Percentiles rank a stretch among this genome's conserved stretches.
Conservation (phyloP, 805 yeast species). For the Novakomyces olei region DNA sequence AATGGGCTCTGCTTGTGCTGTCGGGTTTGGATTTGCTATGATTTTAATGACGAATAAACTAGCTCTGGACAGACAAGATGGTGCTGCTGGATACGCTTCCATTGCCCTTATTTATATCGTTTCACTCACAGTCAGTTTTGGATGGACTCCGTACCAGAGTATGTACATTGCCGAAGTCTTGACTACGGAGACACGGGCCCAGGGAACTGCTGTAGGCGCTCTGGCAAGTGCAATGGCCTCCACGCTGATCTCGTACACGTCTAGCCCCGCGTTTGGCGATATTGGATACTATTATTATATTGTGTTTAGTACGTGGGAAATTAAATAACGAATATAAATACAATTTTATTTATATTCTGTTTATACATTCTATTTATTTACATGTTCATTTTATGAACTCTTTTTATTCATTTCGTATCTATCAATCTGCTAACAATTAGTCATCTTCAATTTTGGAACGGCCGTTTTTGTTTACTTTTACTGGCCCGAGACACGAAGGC, state of each 20-base stretch:
- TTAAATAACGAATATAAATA: conserved; percentile 25
- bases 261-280: conserved; percentile 23
- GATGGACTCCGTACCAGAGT: conserved; percentile 7
- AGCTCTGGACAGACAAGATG: conserved; percentile 21
- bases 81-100: conserved; percentile 1
- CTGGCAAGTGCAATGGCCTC: conserved; percentile 6
- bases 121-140: conserved; percentile 5
- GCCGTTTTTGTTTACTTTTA: conserved; percentile 24
- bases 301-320: conserved; percentile 34
- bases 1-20: conserved; percentile 15
- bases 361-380: too few species aligned
- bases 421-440: too few species aligned
- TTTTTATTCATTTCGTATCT: too few species aligned
- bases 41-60: conserved; percentile 25
- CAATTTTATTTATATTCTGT: too few species aligned
- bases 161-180: conserved; percentile 12
- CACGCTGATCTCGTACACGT: conserved; percentile 16
- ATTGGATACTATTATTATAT: conserved; percentile 34
- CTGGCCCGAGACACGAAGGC: conserved; percentile 43
- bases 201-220: conserved; percentile 14
- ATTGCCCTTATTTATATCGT: conserved; percentile 7
- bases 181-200: conserved; percentile 18
- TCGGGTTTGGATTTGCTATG: conserved; percentile 18
- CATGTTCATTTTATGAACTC: too few species aligned
- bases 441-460: too few species aligned